Evolutionary conservation across 1,139 yeast species (phyloP).

Genomic region (Geotrichum cucujoidarum): DNA sequence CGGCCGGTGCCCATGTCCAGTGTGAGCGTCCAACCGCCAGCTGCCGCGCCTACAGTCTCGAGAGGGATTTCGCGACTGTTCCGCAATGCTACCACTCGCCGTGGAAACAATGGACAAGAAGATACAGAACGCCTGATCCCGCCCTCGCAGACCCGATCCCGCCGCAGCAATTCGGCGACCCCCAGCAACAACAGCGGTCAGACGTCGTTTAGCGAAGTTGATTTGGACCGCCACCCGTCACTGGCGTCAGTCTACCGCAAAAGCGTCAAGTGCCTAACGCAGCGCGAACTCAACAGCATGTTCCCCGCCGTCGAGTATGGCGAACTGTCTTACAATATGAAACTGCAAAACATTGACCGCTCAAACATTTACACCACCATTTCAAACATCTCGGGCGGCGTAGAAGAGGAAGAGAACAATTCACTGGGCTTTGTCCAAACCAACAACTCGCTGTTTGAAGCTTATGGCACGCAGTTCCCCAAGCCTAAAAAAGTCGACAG

Average conservation of each 20-base stretch:
- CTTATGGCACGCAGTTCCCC: conserved; percentile 4
- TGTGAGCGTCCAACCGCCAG: conserved; percentile 1
- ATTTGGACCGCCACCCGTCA: conserved; percentile 14
- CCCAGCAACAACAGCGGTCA: conserved; percentile 1
- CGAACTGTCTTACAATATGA: conserved; percentile 17
- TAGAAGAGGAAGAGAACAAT: neutral
- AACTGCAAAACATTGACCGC: conserved; percentile 15
- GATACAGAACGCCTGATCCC: conserved; percentile 14
- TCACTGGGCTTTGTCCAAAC: neutral
- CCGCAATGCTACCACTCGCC: neutral
- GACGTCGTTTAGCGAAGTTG: conserved; percentile 7
- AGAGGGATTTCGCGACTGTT: conserved; percentile 3
- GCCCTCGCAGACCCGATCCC: neutral
- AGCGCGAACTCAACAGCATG: conserved; percentile 17
- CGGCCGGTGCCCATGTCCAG: conserved; percentile 1
- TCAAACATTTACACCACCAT: conserved; percentile 11
- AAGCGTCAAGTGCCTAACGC: conserved; percentile 14
- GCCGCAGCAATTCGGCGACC: conserved; percentile 1
- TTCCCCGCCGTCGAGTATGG: conserved; percentile 16
- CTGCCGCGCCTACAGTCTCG: neutral
- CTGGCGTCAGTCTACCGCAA: conserved; percentile 12
- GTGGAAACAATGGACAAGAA: neutral
- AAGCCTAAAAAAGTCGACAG: conserved; percentile 4
- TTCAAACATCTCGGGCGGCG: neutral
- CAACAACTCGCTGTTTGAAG: conserved; percentile 8